A percentile compares a stretch with the other conserved stretches of the same genome.
These are phyloP conservation scores for Exidia glandulosa DNA, from an alignment of 768 basidiomycete species.

Conservation along the genomic window DNA sequence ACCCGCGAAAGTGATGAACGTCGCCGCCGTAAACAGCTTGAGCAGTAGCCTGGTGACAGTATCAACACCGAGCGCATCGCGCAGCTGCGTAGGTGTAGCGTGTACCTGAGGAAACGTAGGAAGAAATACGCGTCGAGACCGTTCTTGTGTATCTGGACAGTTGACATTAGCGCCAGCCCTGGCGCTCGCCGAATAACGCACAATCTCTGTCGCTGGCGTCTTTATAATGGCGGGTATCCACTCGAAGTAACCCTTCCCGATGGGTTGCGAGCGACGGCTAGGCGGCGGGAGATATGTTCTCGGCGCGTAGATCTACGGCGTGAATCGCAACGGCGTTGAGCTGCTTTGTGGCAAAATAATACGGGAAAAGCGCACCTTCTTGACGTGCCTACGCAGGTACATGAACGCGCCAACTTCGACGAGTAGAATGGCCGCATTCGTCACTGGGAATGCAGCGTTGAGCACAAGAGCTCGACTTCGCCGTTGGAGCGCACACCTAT, in stretches of 20 bases:
- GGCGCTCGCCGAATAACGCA: not conserved
- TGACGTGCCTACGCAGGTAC: slow-evolving; percentile 43
- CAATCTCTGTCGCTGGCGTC: slow-evolving; percentile 34
- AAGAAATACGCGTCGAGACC: slow-evolving; percentile 55
- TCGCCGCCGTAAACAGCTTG: slow-evolving; percentile 54
- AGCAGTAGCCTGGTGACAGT: slow-evolving; percentile 29
- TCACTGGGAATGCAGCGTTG: slow-evolving; percentile 15
- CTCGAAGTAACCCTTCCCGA: slow-evolving; percentile 4
- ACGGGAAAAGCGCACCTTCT: slow-evolving; percentile 13
- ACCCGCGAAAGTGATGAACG: slow-evolving; percentile 49
- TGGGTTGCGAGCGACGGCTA: slow-evolving; percentile 25
- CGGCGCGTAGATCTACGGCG: slow-evolving; percentile 45
- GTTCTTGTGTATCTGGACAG: slow-evolving; percentile 40
- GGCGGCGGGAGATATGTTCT: slow-evolving; percentile 50
- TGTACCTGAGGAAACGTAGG: slow-evolving; percentile 6
- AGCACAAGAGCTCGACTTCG: not conserved
- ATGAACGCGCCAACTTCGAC: slow-evolving; percentile 46
- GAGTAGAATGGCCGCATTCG: slow-evolving; percentile 37
- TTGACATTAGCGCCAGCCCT: not conserved
- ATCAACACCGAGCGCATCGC: not conserved
- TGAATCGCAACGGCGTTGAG: not conserved
- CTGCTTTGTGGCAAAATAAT: not conserved
- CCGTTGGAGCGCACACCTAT: not conserved
- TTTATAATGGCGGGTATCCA: slow-evolving; percentile 39
- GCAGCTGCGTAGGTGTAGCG: not conserved